phyloP scores from a whole-genome alignment of 2,329 filamentous ascomycete species.

The Diaporthe batatas region DNA sequence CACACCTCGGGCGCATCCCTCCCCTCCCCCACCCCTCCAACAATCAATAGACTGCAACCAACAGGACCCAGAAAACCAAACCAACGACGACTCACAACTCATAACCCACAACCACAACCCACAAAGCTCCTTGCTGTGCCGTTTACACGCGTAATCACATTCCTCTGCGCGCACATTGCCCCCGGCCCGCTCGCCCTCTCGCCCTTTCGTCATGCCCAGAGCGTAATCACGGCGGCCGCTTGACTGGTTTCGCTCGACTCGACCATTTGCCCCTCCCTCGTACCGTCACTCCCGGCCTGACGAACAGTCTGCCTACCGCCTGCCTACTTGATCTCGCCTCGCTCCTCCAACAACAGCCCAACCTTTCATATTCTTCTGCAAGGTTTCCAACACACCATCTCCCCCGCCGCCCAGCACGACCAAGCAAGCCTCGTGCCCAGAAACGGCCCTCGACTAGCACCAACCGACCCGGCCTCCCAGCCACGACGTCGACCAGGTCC shows the following conservation, averaged over 20 bases:
- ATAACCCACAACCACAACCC: not conserved
- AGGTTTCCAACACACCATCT: slow-evolving; percentile 13
- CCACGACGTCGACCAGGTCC: slow-evolving; percentile 18
- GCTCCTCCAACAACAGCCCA: not conserved
- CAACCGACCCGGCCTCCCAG: slow-evolving; percentile 2
- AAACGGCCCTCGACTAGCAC: not conserved
- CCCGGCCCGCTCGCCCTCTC: not conserved
- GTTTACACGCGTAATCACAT: slow-evolving; percentile 8
- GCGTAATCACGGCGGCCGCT: slow-evolving; percentile 30
- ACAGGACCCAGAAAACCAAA: not conserved
- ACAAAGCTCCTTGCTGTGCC: slow-evolving; percentile 6
- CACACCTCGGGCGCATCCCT: too few species aligned
- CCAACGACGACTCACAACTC: slow-evolving; percentile 1
- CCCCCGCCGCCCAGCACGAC: not conserved
- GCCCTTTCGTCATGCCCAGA: slow-evolving; percentile 26
- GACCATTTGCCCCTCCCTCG: not conserved
- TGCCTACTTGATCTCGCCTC: not conserved
- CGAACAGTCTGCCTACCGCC: slow-evolving; percentile 1
- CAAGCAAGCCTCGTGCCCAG: slow-evolving; percentile 19
- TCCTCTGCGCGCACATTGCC: not conserved
- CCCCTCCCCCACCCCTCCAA: not conserved
- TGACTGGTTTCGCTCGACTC: slow-evolving; percentile 1
- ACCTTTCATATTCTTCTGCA: not conserved
- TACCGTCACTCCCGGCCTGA: not conserved
- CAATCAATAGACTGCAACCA: slow-evolving; percentile 4